Conservation (phyloP, 768 basidiomycete genomes). For the Tubosaeta brunneosetosa region DNA sequence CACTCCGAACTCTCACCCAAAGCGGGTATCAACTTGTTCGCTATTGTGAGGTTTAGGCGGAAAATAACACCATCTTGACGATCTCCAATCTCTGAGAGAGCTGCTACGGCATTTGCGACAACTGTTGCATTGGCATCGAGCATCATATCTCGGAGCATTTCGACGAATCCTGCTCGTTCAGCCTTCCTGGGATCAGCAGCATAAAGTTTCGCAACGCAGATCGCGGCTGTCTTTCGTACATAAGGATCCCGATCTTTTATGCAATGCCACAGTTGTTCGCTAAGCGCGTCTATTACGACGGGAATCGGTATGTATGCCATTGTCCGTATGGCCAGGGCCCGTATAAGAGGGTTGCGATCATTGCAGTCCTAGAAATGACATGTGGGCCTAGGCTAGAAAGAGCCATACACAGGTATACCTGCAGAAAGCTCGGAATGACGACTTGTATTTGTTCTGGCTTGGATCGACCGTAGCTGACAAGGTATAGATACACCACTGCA, state of each 20-base stretch:
- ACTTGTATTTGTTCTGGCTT: conserved; percentile 92
- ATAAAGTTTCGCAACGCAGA: conserved; percentile 95
- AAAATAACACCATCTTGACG: conserved; percentile 92
- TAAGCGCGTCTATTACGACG: conserved; percentile 75
- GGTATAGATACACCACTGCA: conserved; percentile 94
- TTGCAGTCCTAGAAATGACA: conserved; percentile 71
- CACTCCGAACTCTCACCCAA: conserved; percentile 97
- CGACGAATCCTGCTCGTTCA: conserved; percentile 88
- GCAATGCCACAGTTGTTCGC: conserved; percentile 88
- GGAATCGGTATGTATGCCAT: conserved; percentile 99
- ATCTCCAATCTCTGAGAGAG: conserved; percentile 95
- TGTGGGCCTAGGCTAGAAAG: conserved; percentile 12
- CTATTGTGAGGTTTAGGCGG: conserved; percentile 79
- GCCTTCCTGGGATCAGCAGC: conserved; percentile 81
- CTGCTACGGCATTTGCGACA: conserved; percentile 94
- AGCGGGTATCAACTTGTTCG: conserved; percentile 86
- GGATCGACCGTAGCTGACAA: conserved; percentile 92
- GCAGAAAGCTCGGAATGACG: conserved; percentile 86
- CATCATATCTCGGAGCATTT: conserved; percentile 86
- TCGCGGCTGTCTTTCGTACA: conserved; percentile 97
- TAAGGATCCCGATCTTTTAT: conserved; percentile 95
- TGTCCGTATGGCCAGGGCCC: conserved; percentile 94
- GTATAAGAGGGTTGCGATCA: conserved; percentile 94
- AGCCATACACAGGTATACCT: conserved; percentile 44
- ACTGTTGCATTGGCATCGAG: conserved; percentile 95